Conservation (phyloP, 306 rosid species). For the Datisca glomerata region DNA sequence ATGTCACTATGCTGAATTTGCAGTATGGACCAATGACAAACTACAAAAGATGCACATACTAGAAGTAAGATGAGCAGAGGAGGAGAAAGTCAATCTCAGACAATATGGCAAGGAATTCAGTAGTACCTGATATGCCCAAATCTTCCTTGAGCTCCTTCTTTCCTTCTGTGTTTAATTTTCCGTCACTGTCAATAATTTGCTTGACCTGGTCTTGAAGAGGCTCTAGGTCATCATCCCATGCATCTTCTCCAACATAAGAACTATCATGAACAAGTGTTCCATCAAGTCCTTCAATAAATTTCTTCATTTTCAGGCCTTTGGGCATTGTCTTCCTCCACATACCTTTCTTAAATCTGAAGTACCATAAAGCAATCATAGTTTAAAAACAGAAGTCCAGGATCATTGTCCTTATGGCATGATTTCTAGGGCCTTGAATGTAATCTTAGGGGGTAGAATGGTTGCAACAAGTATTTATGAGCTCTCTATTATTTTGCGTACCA, state of each 20-base stretch:
- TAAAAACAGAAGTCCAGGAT: too few relatives aligned
- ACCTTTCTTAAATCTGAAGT: conserved; percentile 73
- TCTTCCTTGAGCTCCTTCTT: conserved; percentile 52
- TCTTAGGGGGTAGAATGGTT: too few relatives aligned
- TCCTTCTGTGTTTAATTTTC: conserved; percentile 38
- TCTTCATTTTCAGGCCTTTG: conserved; percentile 83
- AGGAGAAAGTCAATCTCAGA: too few relatives aligned
- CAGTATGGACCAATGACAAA: too few relatives aligned
- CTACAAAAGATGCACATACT: too few relatives aligned
- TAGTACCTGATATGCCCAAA: conserved; percentile 66
- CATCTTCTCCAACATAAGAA: conserved; percentile 90
- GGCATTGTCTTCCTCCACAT: conserved; percentile 83
- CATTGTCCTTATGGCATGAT: too few relatives aligned
- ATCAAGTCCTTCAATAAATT: conserved; percentile 66
- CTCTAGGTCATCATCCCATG: conserved; percentile 76
- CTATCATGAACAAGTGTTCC: conserved; percentile 77
- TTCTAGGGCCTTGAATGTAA: too few relatives aligned
- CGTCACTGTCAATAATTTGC: conserved; percentile 46
- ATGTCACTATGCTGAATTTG: too few relatives aligned
- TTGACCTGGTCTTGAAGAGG: conserved; percentile 40
- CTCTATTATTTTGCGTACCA: too few relatives aligned
- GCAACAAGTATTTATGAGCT: too few relatives aligned
- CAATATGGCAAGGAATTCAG: too few relatives aligned
- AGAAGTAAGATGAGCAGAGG: too few relatives aligned
- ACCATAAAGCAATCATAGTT: conserved; percentile 8